Base-by-base conservation (phyloP, 78 protist genomes). In the Chrysochromulina parva region DNA sequence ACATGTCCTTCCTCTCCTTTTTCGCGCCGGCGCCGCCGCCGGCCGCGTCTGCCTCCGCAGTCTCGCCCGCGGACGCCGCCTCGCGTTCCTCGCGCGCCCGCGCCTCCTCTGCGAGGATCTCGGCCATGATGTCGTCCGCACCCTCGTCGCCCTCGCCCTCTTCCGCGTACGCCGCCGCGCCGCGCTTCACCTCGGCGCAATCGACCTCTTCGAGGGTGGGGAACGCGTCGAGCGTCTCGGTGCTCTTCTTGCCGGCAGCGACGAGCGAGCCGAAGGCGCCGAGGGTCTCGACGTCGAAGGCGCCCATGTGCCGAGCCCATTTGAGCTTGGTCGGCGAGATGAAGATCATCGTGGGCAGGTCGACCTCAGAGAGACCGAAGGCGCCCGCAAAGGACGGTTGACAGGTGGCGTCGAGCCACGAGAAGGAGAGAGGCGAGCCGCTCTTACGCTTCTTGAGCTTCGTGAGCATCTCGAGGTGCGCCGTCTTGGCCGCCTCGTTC, bases 391-490 rank as follows among this genome's bases (percentile, higher is more conserved):
- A 50, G n/a, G 16, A 24, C 57, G 10, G 16, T 55, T 74, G 58
- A 57, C 84, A 74, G 13, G 84, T 74, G 16, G 84, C 84, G 26
- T 74, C 84, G 14, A 74, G 58, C 84, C 84, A 74, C 26, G 28
- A 48, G n/a, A 48, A 48, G 9, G 19, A 1, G 22, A 74, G 78
- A 3, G 78, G 78, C 78, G 50, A 28, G 19, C 78, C 78, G 1
- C 50, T 50, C 48, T 50, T 7, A 3, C 50, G 38, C 50, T 7
- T 38, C 50, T 50, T 28, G 50, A 69, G 38, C 78, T 69, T 69
- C 50, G 78, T n/a, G 14, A 69, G 78, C 78, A 69, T n/a, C 53
- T 11, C 78, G 16, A 69, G 50, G 13, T 69, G 78, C 52, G 78
- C 38, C 62, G 7, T 14, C 62, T 13, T 14, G 13, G 62, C 62